phyloP scores from a whole-genome alignment of 805 yeast species.

The Yamadazyma philogaea region DNA sequence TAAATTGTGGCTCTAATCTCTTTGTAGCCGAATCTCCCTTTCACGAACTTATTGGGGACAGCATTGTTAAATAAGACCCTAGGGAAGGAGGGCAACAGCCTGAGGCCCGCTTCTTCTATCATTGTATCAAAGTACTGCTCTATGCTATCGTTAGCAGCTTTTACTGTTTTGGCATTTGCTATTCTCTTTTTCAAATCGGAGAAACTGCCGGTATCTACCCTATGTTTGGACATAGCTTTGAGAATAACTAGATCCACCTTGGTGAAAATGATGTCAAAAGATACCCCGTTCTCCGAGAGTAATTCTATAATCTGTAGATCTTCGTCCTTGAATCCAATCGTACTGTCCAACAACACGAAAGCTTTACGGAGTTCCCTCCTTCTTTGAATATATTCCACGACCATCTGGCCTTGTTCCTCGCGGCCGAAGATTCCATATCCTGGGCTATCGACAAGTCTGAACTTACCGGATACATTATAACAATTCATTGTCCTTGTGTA shows the following conservation, averaged over 20 bases:
- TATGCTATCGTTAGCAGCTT: conserved; percentile 25
- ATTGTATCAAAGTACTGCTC: conserved; percentile 32
- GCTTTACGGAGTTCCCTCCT: conserved; percentile 55
- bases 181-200: conserved; percentile 2
- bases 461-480: conserved; percentile 59
- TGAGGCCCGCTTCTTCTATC: conserved; percentile 24
- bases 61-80: conserved; percentile 55
- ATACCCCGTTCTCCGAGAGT: conserved; percentile 53
- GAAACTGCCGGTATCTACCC: conserved; percentile 9
- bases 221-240: conserved; percentile 21
- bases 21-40: conserved; percentile 50
- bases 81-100: conserved; percentile 25
- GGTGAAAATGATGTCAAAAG: conserved; percentile 74
- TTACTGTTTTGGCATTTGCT: conserved; percentile 8
- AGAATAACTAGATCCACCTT: conserved; percentile 60
- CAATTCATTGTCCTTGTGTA: conserved; percentile 65
- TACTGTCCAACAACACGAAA: conserved; percentile 60
- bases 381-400: conserved; percentile 56
- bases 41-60: conserved; percentile 27
- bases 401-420: conserved; percentile 64
- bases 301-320: conserved; percentile 54
- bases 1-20: conserved; percentile 51
- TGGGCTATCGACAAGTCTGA: conserved; percentile 79
- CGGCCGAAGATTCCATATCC: conserved; percentile 82
- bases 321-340: conserved; percentile 54